A percentile compares a stretch with the other conserved stretches of the same genome.
These are phyloP conservation scores for Raphidocelis subcapitata DNA, from an alignment of 139 green algal genomes.

Conservation along the genomic window DNA sequence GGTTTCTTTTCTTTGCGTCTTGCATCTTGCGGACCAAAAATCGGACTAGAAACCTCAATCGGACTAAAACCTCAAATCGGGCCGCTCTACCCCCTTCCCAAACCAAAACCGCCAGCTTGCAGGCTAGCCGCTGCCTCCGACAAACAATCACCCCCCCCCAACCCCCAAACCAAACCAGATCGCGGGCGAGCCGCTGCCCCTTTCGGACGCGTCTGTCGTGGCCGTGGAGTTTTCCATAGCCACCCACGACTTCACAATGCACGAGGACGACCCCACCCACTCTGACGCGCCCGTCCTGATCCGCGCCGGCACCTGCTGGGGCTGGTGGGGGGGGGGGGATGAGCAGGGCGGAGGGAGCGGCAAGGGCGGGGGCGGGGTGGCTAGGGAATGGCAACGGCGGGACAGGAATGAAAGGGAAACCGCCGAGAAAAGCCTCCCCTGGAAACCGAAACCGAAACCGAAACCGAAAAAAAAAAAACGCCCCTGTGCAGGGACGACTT, in stretches of 20 bases:
- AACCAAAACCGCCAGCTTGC: not conserved
- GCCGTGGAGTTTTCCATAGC: constrained; percentile 31
- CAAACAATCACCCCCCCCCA: too few species aligned
- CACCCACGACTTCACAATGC: constrained; percentile 25
- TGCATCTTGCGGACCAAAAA: not conserved
- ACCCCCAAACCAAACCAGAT: not conserved
- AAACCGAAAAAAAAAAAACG: too few species aligned
- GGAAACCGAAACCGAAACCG: too few species aligned
- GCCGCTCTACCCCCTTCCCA: not conserved
- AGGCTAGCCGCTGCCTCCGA: too few species aligned
- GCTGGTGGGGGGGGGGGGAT: not conserved
- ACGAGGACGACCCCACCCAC: constrained; percentile 29
- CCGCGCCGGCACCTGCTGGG: constrained; percentile 27
- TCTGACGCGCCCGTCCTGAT: constrained; percentile 19
- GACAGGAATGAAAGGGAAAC: not conserved
- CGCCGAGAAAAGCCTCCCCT: not conserved
- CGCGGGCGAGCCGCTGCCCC: constrained; percentile 14
- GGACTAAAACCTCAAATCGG: not conserved
- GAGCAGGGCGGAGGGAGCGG: not conserved
- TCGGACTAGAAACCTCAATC: not conserved
- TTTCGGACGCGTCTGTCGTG: constrained; percentile 15
- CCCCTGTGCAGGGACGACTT: constrained; percentile 23
- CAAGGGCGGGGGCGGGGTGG: too few species aligned
- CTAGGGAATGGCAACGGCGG: too few species aligned
- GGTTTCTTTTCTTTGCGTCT: not conserved